Percentiles rank a stretch among this genome's conserved stretches.
Evolutionary conservation across 805 yeast genomes (phyloP).

Genomic region (Wickerhamomyces queroliae): DNA sequence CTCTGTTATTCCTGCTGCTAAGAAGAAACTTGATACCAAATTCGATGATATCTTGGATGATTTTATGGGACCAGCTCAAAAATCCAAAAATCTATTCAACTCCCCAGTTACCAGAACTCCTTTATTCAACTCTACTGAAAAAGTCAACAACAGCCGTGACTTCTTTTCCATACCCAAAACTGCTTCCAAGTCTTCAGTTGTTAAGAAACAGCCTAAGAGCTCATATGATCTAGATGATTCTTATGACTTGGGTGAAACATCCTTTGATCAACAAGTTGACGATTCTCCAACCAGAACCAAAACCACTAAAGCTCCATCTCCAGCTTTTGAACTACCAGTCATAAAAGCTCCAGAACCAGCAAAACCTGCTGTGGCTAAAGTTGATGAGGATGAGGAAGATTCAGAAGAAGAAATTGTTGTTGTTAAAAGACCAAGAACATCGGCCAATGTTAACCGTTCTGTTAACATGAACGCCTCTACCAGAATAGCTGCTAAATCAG

Average conservation of each 20-base stretch:
- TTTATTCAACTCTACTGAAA: slow-evolving; percentile 20
- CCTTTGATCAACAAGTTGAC: slow-evolving; percentile 22
- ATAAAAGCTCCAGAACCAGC: slow-evolving; percentile 3
- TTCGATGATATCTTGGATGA: slow-evolving; percentile 70
- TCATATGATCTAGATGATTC: slow-evolving; percentile 24
- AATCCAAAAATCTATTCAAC: slow-evolving; percentile 10
- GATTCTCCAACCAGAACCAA: slow-evolving; percentile 33
- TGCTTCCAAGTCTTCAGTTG: slow-evolving; percentile 22
- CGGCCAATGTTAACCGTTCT: slow-evolving; percentile 35
- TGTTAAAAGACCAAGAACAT: slow-evolving; percentile 44
- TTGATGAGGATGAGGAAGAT: slow-evolving; percentile 30
- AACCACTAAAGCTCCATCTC: slow-evolving; percentile 3
- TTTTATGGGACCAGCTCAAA: slow-evolving; percentile 28
- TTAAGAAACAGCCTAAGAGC: slow-evolving; percentile 17
- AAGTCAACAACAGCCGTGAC: slow-evolving; percentile 18
- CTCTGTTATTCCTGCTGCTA: slow-evolving; percentile 19
- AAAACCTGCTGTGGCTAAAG: slow-evolving; percentile 2
- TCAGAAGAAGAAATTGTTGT: slow-evolving; percentile 57
- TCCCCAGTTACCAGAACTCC: slow-evolving; percentile 13
- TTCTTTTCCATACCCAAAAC: slow-evolving; percentile 15
- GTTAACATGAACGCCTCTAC: slow-evolving; percentile 32
- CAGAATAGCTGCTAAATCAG: slow-evolving; percentile 5
- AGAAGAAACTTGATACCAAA: slow-evolving; percentile 41
- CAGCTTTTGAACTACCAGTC: slow-evolving; percentile 17
- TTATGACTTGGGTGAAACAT: slow-evolving; percentile 19